Evolutionary conservation across 129 eudicot genomes (phyloP), one percentile per base, ranked within the genome.

Genomic region (Pulicaria dysenterica): DNA sequence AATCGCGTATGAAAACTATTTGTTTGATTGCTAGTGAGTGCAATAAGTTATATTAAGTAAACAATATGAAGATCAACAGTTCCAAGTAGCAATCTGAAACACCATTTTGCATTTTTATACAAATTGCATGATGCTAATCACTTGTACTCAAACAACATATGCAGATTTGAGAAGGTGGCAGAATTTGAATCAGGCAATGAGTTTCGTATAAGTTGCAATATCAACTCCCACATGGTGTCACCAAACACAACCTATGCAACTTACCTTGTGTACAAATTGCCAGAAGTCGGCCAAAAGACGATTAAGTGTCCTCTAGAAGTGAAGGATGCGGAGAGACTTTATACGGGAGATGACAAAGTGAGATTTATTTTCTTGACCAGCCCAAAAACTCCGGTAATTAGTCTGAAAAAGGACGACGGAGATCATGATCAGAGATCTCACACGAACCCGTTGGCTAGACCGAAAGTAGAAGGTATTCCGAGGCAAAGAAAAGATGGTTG

Each of bases 401-500:
- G 2, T 24, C 7, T 4, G 48, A 54, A n/a, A 55, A 55, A 41
- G 3, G 75, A 24, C 45, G 55, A 64, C 0, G 38, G 36, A 64
- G 53, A 64, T 45, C 12, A 14, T 10, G 17, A 34, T 72, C 46
- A 38, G 44, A 12, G 44, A 44, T 19, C 14, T 34, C 41, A n/a
- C 11, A 58, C 13, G 76, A 57, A 58, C 24, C 57, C 67, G 5
- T 46, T 72, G 76, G 24, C 37, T n/a, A 72, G 76, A 9, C 76
- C 67, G 4, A 72, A 57, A 58, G 5, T 72, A 3, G 76, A 72
- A 3, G 14, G 19, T 10, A n/a, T 72, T 13, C 56, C 56, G 7
- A 44, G 46, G 44, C 34, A 44, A 72, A 43, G 76, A 59, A 57
- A 72, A 31, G 67, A 72, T 58, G 76, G 76, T 58, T 72, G 76